These are phyloP conservation scores for Hapsidospora chrysogenum DNA, from an alignment of 495 filamentous ascomycete species.

Conservation along the genomic window DNA sequence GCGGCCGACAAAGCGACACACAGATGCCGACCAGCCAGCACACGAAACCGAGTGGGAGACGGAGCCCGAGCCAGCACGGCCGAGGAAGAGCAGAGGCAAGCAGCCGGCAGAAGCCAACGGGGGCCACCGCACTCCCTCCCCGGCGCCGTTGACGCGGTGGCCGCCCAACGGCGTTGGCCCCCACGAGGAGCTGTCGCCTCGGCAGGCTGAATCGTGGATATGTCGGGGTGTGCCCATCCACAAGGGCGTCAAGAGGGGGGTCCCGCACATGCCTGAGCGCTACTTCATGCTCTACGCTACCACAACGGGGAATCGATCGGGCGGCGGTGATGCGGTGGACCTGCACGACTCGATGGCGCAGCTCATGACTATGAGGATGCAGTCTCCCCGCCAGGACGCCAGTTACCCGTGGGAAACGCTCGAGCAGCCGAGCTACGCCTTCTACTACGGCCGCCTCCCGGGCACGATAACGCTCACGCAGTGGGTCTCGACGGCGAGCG, in stretches of 20 bases:
- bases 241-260: conserved; percentile 25
- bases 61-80: conserved; percentile 7
- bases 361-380: conserved; percentile 27
- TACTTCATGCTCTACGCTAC: conserved; percentile 33
- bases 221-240: conserved; percentile 26
- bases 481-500: conserved; percentile 34
- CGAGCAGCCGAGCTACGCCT: conserved; percentile 47
- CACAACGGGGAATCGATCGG: conserved; percentile 24
- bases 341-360: conserved; percentile 30
- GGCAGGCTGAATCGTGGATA: conserved; percentile 29
- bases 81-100: conserved; percentile 12
- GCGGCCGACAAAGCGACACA: too few relatives aligned
- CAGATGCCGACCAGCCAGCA: too few relatives aligned
- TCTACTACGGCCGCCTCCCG: conserved; percentile 37
- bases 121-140: conserved; percentile 10
- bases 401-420: conserved; percentile 44
- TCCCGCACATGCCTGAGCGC: conserved; percentile 29
- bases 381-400: conserved; percentile 15
- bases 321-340: conserved; percentile 25
- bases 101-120: conserved; percentile 17
- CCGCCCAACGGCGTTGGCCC: conserved; percentile 25
- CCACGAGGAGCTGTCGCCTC: conserved; percentile 23
- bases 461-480: conserved; percentile 46
- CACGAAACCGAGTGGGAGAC: conserved; percentile 9
- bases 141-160: conserved; percentile 26